Evolutionary conservation across 371 early-diverging fungal species (phyloP), one percentile per base, ranked within the genome.

Genomic region (Actinomortierella wolfii): DNA sequence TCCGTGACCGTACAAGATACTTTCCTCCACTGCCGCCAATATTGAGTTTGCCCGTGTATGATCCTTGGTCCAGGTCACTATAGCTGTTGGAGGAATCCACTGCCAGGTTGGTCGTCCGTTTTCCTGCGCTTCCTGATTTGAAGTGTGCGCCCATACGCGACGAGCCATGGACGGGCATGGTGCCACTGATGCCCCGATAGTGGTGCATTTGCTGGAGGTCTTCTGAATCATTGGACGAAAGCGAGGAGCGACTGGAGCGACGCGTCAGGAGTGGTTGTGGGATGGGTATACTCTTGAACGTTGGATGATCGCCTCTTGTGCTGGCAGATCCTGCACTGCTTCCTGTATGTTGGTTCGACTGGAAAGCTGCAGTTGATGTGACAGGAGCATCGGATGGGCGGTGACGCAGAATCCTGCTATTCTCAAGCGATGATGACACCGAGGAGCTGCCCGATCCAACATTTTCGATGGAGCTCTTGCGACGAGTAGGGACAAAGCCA

Each of bases 141-240:
- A 64, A 60, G 56, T 61, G 68, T 55, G 34, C 49, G 50, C 2
- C 40, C 39, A 17, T 59, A 25, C 63, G 63, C 18, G 70, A 58
- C 7, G 77, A 67, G 23, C 69, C 76, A 5, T 61, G 67, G 39
- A 67, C 59, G 23, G 69, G 61, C 44, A 69, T 25, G 5, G 66
- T 64, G 17, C 43, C 20, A 54, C 51, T 69, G 2, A 47, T 46
- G 50, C 46, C 61, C 20, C 76, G 57, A 50, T 67, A 73, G 23
- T 73, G 67, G 20, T 63, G 58, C 21, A 54, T 59, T 21, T 18
- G 24, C 18, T 47, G 47, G 28, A 49, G 54, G 39, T 73, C 76
- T 23, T 76, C 76, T 26, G 76, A 76, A 42, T 76, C 76, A 23
- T 68, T 76, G n/a, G 77, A 70, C 7, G 77, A 76, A 21, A 70